Evolutionary conservation across 257 asterid genomes (phyloP), one percentile per base, ranked within the genome.

Genomic region (Dorcoceras hygrometricum): DNA sequence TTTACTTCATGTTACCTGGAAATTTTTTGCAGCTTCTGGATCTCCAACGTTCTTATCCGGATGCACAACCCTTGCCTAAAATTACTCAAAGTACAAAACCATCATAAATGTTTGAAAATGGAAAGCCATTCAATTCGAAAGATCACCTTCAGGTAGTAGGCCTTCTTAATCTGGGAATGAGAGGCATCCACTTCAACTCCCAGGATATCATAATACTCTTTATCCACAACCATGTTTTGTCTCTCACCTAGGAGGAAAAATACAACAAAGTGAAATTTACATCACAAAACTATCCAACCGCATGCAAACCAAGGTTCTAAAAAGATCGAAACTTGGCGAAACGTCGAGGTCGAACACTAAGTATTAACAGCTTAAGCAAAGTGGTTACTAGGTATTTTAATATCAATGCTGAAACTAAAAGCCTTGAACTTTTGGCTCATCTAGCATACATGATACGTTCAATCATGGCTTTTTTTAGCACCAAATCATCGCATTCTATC

Each of bases 31-130:
- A 67, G 97, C 90, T 71, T 81, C 72, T 23, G 93, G 90, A 76
- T 90, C 95, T 70, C 88, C 85, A 43, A 82, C 91, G 36, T 80
- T 83, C 81, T 86, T 90, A 84, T 90, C 97, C 34, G 97, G 96
- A 70, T 90, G 97, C 29, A 84, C 88, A 53, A 74, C 70, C 78
- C 88, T 90, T 69, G 96, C 96, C 96, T 89, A 72, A 60, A 67
- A 67, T n/a, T n/a, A n/a, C 62, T 53, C 14, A 72, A 46, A 72
- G 19, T 51, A 75, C 1, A 25, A 29, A 53, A 51, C 7, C 59
- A 69, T 20, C 19, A 26, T 36, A 46, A 62, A 66, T 57, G 19
- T n/a, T 56, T 23, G 57, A 53, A 39, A 48, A 36, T 34, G 50
- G 51, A 57, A 57, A 29, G 2, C n/a, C 58, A 68, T 28, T 34